Percentiles rank a stretch among this genome's conserved stretches.
These are phyloP conservation scores for Cunninghamia lanceolata DNA, from an alignment of 75 land plant species.

Conservation along the genomic window DNA sequence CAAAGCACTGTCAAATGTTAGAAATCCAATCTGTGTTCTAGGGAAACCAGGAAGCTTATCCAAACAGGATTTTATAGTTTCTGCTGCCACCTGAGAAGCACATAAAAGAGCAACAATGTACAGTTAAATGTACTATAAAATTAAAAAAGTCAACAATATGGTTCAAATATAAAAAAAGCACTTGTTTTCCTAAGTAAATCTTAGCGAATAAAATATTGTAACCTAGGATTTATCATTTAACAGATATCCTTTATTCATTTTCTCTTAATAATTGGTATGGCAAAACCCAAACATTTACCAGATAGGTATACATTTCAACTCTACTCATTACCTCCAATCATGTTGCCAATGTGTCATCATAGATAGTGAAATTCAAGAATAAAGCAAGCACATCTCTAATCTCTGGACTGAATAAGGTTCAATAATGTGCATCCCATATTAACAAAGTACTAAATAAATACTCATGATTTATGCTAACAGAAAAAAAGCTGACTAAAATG, in stretches of 20 bases:
- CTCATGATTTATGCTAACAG: neutral
- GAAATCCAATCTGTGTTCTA: constrained; percentile 94
- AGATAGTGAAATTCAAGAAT: neutral
- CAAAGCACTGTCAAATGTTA: constrained; percentile 90
- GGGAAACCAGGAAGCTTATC: constrained; percentile 89
- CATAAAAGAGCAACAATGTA: neutral
- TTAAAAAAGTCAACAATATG: neutral
- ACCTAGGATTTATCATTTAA: neutral
- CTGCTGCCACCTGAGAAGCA: constrained; percentile 71
- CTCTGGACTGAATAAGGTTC: neutral
- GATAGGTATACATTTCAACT: neutral
- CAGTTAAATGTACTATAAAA: neutral
- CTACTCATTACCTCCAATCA: neutral
- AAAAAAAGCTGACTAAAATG: neutral
- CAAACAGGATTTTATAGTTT: constrained; percentile 83
- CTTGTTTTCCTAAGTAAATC: neutral
- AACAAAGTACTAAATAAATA: too few relatives aligned
- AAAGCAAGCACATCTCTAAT: neutral
- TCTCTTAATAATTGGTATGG: neutral
- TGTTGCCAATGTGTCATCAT: neutral
- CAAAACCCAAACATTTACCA: neutral
- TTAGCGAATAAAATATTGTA: neutral
- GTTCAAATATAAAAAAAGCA: neutral
- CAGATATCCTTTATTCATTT: neutral
- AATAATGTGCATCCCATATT: neutral